Percentiles rank a stretch among this genome's conserved stretches.
Conservation (phyloP, 2,329 filamentous ascomycete genomes). For the Ascochyta lentis region DNA sequence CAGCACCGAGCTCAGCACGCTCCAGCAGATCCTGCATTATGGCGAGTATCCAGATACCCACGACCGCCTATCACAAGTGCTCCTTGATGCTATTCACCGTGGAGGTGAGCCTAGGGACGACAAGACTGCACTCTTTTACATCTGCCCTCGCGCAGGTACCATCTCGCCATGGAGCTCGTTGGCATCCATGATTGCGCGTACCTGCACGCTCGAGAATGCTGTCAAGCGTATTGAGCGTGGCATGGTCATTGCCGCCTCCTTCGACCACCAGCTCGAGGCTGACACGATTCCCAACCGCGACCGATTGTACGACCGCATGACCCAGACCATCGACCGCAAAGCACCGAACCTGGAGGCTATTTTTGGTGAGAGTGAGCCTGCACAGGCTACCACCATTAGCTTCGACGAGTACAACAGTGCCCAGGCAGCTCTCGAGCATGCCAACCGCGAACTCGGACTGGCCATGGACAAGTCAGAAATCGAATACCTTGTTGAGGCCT, state of each 20-base stretch:
- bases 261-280: slow-evolving; percentile 60
- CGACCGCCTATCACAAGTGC: slow-evolving; percentile 53
- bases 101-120: slow-evolving; percentile 59
- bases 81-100: slow-evolving; percentile 57
- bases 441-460: slow-evolving; percentile 83
- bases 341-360: slow-evolving; percentile 75
- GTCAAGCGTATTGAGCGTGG: slow-evolving; percentile 86
- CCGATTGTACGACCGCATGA: slow-evolving; percentile 92
- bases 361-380: slow-evolving; percentile 74
- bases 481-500: slow-evolving; percentile 89
- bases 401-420: slow-evolving; percentile 70
- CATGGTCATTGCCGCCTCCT: slow-evolving; percentile 72
- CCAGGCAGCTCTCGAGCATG: slow-evolving; percentile 75
- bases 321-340: slow-evolving; percentile 74
- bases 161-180: slow-evolving; percentile 98
- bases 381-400: slow-evolving; percentile 75
- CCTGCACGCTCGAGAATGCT: slow-evolving; percentile 79
- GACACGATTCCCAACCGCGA: slow-evolving; percentile 68
- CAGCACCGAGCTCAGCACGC: slow-evolving; percentile 56
- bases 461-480: slow-evolving; percentile 89
- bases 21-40: slow-evolving; percentile 68
- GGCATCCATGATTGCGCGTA: slow-evolving; percentile 90
- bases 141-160: slow-evolving; percentile 79
- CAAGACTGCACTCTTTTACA: slow-evolving; percentile 67
- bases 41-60: slow-evolving; percentile 59